These are phyloP conservation scores for Ettlia oleoabundans DNA, from an alignment of 139 green algal genomes.

Conservation along the genomic window DNA sequence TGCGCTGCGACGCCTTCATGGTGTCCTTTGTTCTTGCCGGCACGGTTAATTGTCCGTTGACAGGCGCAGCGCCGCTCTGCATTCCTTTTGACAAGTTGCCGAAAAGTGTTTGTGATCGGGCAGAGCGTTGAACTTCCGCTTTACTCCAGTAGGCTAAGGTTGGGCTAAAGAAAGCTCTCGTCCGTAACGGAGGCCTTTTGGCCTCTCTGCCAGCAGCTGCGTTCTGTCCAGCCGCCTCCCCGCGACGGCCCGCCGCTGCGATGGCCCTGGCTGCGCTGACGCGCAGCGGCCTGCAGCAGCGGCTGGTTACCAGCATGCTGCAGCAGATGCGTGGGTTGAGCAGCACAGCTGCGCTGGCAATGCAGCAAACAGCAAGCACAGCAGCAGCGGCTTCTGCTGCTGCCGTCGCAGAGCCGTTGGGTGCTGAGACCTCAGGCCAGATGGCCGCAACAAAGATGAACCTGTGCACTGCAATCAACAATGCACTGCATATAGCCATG, in stretches of 20 bases:
- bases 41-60: too few relatives aligned
- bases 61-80: too few relatives aligned
- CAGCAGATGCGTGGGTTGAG: constrained; percentile 1
- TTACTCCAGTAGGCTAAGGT: background rate
- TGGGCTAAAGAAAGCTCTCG: too few relatives aligned
- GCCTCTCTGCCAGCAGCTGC: background rate
- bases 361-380: background rate
- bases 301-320: background rate
- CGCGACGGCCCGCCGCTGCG: background rate
- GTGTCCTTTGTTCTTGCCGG: too few relatives aligned
- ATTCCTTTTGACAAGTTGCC: too few relatives aligned
- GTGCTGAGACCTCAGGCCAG: too few relatives aligned
- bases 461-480: constrained; percentile 88
- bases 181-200: too few relatives aligned
- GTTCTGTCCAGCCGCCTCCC: background rate
- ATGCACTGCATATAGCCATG: constrained; percentile 79
- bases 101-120: too few relatives aligned
- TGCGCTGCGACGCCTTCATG: too few relatives aligned
- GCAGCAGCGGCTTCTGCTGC: background rate
- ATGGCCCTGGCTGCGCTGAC: constrained; percentile 11
- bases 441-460: constrained; percentile 68
- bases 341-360: background rate
- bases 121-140: too few relatives aligned
- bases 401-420: background rate
- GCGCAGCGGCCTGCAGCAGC: background rate